A percentile compares a stretch with the other conserved stretches of the same genome.
phyloP scores from a whole-genome alignment of 257 asterid species.

The Plantago ovata region DNA sequence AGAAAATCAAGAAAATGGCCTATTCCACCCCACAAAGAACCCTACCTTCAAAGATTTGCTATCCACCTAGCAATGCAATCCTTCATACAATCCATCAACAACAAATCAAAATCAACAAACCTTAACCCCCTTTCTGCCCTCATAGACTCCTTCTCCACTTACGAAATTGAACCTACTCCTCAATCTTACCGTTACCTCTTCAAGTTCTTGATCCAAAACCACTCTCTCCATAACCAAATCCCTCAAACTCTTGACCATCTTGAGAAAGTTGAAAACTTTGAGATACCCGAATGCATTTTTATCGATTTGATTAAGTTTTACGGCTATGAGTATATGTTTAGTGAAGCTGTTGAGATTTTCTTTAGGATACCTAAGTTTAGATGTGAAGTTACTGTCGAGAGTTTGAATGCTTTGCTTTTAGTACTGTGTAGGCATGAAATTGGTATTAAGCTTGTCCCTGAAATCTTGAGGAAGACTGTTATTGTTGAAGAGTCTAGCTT shows the following conservation, averaged over 20 bases:
- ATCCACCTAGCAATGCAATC: slow-evolving; percentile 46
- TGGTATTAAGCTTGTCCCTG: slow-evolving; percentile 45
- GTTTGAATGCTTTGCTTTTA: slow-evolving; percentile 49
- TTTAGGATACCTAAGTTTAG: slow-evolving; percentile 49
- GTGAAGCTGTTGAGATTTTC: slow-evolving; percentile 56
- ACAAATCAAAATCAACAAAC: slow-evolving; percentile 24
- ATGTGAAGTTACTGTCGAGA: slow-evolving; percentile 46
- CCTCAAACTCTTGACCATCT: slow-evolving; percentile 44
- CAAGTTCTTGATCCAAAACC: slow-evolving; percentile 30
- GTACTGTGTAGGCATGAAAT: slow-evolving; percentile 42
- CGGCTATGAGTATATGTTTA: slow-evolving; percentile 39
- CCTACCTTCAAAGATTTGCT: slow-evolving; percentile 41
- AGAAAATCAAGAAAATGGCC: slow-evolving; percentile 79
- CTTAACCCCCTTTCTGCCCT: slow-evolving; percentile 51
- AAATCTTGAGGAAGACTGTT: slow-evolving; percentile 40
- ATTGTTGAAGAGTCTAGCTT: slow-evolving; percentile 56
- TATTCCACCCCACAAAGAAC: slow-evolving; percentile 39
- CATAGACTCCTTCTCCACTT: slow-evolving; percentile 38
- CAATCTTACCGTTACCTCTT: slow-evolving; percentile 52
- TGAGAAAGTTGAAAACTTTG: slow-evolving; percentile 40
- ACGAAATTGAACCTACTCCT: slow-evolving; percentile 51
- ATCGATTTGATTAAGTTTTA: slow-evolving; percentile 56
- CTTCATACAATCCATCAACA: slow-evolving; percentile 38
- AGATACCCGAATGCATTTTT: slow-evolving; percentile 51
- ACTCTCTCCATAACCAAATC: slow-evolving; percentile 39